Conservation (phyloP, 805 yeast species). For the Candida pini region DNA sequence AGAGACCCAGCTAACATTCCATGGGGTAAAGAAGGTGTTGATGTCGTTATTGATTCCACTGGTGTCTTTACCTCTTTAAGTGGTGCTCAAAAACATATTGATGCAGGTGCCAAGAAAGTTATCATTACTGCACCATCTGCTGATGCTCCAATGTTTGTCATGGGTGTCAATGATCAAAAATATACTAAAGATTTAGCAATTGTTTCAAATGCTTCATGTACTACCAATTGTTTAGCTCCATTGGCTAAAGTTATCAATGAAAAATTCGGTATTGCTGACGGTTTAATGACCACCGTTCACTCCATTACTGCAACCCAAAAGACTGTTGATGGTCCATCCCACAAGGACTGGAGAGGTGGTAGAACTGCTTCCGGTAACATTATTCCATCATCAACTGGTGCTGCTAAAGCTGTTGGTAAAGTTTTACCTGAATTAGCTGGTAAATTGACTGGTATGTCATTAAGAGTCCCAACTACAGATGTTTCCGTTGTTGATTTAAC, state of each 20-base stretch:
- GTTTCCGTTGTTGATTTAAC: conserved; percentile 93
- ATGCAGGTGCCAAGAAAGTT: conserved; percentile 93
- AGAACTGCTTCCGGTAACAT: conserved; percentile 95
- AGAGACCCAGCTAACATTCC: conserved; percentile 82
- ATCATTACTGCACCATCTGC: conserved; percentile 90
- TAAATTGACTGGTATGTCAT: conserved; percentile 88
- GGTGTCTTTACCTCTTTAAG: conserved; percentile 86
- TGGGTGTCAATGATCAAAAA: conserved; percentile 81
- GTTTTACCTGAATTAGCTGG: conserved; percentile 89
- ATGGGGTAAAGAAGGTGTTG: conserved; percentile 82
- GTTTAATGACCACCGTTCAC: conserved; percentile 95
- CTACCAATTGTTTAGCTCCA: conserved; percentile 95
- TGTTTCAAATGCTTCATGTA: conserved; percentile 91
- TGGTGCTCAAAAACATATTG: conserved; percentile 78
- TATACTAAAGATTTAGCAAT: conserved; percentile 73
- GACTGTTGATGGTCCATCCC: conserved; percentile 95
- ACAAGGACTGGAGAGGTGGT: conserved; percentile 99
- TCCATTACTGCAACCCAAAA: conserved; percentile 95
- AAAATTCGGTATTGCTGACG: conserved; percentile 81
- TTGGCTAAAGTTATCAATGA: conserved; percentile 87
- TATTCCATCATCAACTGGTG: conserved; percentile 95
- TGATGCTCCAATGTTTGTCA: conserved; percentile 93
- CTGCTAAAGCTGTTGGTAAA: conserved; percentile 96
- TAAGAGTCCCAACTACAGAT: conserved; percentile 91
- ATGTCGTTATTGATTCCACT: conserved; percentile 86